Evolutionary conservation across 805 yeast genomes (phyloP).

Genomic region (Tetrapisispora taiwanensis): DNA sequence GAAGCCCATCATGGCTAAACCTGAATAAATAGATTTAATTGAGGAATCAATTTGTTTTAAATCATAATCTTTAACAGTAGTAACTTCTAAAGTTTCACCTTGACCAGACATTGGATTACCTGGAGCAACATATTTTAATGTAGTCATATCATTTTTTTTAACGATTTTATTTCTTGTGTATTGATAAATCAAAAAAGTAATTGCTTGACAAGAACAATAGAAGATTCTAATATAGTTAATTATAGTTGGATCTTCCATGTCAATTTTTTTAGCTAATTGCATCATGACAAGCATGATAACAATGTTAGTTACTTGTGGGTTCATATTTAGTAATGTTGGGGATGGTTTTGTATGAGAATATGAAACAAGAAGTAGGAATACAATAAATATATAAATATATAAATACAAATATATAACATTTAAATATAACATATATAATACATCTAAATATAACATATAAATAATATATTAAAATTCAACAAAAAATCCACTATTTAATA

Average conservation of each 20-base stretch:
- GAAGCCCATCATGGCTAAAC: slow-evolving; percentile 94
- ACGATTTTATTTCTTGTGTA: slow-evolving; percentile 50
- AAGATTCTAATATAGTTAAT: slow-evolving; percentile 65
- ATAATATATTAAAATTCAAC: no score
- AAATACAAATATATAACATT: no score
- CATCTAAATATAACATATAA: no score
- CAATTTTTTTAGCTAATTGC: slow-evolving; percentile 84
- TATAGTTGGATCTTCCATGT: slow-evolving; percentile 73
- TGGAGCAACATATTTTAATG: slow-evolving; percentile 82
- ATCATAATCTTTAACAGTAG: slow-evolving; percentile 93
- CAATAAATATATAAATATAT: no score
- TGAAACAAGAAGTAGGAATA: no score
- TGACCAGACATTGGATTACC: slow-evolving; percentile 72
- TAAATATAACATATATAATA: no score
- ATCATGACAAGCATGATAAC: slow-evolving; percentile 90
- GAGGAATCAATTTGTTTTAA: slow-evolving; percentile 72
- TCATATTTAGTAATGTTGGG: slow-evolving; percentile 38
- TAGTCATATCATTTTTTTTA: slow-evolving; percentile 79
- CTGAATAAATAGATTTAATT: slow-evolving; percentile 75
- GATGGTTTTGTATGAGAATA: background rate
- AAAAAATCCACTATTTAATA: no score
- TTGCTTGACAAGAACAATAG: slow-evolving; percentile 55
- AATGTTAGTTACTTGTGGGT: slow-evolving; percentile 79
- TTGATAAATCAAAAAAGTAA: slow-evolving; percentile 59
- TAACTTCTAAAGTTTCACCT: slow-evolving; percentile 62